phyloP scores from a whole-genome alignment of 495 filamentous ascomycete genomes.

The Cryomyces minteri region DNA sequence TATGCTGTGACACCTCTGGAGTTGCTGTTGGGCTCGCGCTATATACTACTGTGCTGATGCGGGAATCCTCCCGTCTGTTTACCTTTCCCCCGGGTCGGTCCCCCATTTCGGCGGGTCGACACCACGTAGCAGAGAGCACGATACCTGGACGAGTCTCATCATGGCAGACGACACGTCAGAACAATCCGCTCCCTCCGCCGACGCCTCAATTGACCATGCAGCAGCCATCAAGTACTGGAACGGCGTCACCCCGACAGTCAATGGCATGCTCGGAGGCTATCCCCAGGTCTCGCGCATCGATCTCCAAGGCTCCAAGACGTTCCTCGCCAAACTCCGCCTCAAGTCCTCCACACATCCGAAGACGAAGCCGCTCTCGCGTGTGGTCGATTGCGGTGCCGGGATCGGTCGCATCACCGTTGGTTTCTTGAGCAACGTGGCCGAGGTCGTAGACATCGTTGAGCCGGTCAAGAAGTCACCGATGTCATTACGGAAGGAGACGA shows the following conservation, averaged over 20 bases:
- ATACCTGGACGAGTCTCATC: background rate
- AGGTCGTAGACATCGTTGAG: constrained; percentile 40
- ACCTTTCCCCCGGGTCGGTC: background rate
- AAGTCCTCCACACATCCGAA: constrained; percentile 2
- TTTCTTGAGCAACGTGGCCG: constrained; percentile 32
- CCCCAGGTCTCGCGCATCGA: constrained; percentile 58
- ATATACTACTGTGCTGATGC: background rate
- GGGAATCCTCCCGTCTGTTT: background rate
- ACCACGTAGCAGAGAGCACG: background rate
- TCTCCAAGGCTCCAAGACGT: constrained; percentile 54
- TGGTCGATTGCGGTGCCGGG: constrained; percentile 43
- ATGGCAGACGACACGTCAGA: background rate
- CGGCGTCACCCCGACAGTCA: constrained; percentile 43
- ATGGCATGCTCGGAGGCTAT: constrained; percentile 74
- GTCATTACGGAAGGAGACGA: constrained; percentile 17
- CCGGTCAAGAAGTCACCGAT: constrained; percentile 37
- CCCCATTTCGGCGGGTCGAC: background rate
- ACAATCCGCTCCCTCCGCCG: constrained; percentile 11
- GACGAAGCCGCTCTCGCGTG: constrained; percentile 19
- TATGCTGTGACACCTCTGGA: too few species aligned
- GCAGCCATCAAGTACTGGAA: constrained; percentile 56
- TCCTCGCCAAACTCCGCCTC: constrained; percentile 56
- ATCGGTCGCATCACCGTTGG: constrained; percentile 43
- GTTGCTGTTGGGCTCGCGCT: too few species aligned
- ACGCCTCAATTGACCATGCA: constrained; percentile 30